A percentile compares a stretch with the other conserved stretches of the same genome.
Conservation (phyloP, 164 flowering plant genomes). For the Buxus sempervirens region DNA sequence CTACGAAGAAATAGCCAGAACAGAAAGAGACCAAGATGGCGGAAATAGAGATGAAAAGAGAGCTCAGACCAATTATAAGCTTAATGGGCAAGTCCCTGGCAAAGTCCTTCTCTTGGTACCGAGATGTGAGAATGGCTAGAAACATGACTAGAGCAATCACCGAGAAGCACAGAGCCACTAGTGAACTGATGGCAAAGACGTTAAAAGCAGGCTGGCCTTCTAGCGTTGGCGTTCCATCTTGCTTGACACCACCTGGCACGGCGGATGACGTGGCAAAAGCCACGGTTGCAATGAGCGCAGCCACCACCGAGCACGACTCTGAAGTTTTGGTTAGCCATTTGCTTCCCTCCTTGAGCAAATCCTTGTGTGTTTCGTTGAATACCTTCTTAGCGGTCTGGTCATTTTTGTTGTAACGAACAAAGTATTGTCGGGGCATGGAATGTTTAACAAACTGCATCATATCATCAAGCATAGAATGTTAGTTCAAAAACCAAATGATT, state of each 20-base stretch:
- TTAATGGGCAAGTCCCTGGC: conserved; percentile 13
- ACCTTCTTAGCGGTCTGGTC: conserved; percentile 12
- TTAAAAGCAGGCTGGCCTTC: conserved; percentile 11
- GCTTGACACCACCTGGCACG: conserved; percentile 23
- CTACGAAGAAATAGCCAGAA: conserved; percentile 1
- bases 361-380: conserved; percentile 14
- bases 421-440: conserved; percentile 11
- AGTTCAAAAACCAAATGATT: not conserved
- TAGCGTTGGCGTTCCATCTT: conserved; percentile 17
- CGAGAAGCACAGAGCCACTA: conserved; percentile 25
- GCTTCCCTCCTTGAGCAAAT: not conserved
- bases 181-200: conserved; percentile 20
- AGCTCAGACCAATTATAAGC: conserved; percentile 21
- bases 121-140: conserved; percentile 22
- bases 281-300: conserved; percentile 28
- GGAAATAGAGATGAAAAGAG: conserved; percentile 23
- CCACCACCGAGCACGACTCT: conserved; percentile 25
- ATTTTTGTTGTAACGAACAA: conserved; percentile 9
- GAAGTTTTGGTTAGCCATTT: conserved; percentile 27
- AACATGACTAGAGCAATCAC: conserved; percentile 23
- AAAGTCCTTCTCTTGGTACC: conserved; percentile 19
- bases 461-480: not conserved
- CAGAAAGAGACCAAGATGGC: conserved; percentile 30
- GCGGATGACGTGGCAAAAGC: conserved; percentile 25
- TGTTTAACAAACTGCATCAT: conserved; percentile 19